A percentile compares a stretch with the other conserved stretches of the same genome.
These are phyloP conservation scores for Plasmodium blacklocki DNA, from an alignment of 169 alveolate species.

Conservation along the genomic window DNA sequence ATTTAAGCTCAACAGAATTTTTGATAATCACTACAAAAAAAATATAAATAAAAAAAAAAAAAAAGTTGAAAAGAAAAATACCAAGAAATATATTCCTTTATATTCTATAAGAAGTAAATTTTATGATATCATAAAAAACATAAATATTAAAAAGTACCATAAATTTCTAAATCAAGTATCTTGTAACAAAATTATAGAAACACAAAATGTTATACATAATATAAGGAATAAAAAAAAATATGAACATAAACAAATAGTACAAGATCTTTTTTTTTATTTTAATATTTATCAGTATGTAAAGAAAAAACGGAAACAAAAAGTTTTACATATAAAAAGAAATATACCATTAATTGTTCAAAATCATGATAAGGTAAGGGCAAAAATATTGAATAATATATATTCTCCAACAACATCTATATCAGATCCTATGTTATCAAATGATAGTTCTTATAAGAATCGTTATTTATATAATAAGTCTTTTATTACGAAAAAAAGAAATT, in stretches of 20 bases:
- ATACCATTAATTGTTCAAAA: too few relatives aligned
- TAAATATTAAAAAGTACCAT: conserved; percentile 39
- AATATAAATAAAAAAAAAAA: conserved; percentile 5
- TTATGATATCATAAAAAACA: conserved; percentile 37
- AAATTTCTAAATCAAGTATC: conserved; percentile 37
- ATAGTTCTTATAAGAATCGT: neutral
- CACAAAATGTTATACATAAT: conserved; percentile 16
- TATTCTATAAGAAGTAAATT: conserved; percentile 8
- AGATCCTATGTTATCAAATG: too few relatives aligned
- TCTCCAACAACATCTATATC: neutral
- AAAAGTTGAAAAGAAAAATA: too few relatives aligned
- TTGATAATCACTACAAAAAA: conserved; percentile 2
- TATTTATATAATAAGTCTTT: neutral
- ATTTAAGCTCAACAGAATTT: conserved; percentile 24
- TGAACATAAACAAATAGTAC: conserved; percentile 12
- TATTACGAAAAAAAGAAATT: neutral
- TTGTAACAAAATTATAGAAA: conserved; percentile 61
- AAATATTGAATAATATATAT: neutral
- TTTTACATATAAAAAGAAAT: too few relatives aligned
- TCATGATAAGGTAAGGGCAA: too few relatives aligned
- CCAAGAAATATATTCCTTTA: neutral
- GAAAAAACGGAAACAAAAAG: too few relatives aligned
- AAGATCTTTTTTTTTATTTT: conserved; percentile 40
- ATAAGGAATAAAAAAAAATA: conserved; percentile 10
- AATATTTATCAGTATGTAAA: conserved; percentile 7